These are phyloP conservation scores for Poronia punctata DNA, from an alignment of 495 filamentous ascomycete genomes.

Conservation along the genomic window DNA sequence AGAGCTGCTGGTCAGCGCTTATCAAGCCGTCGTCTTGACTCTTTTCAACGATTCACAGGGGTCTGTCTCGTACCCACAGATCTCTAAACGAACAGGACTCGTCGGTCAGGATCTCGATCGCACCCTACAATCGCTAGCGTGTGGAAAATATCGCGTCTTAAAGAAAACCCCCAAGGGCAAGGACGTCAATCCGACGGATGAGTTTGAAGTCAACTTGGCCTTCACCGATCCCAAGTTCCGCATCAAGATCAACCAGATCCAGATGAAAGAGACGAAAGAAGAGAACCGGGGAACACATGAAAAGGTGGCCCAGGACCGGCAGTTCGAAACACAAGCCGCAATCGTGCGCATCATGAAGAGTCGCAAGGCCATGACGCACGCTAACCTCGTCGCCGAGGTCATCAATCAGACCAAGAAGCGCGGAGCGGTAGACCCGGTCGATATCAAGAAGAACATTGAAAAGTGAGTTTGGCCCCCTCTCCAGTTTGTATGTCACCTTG, in stretches of 20 bases:
- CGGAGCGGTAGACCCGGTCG: conserved; percentile 71
- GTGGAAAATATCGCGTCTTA: conserved; percentile 80
- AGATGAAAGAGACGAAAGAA: conserved; percentile 79
- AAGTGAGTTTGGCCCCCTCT: conserved; percentile 50
- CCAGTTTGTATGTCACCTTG: neutral
- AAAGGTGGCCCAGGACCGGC: conserved; percentile 76
- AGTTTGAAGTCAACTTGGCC: conserved; percentile 66
- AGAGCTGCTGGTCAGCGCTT: conserved; percentile 78
- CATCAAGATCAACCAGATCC: conserved; percentile 98
- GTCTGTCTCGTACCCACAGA: conserved; percentile 51
- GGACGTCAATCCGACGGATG: conserved; percentile 69
- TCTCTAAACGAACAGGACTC: conserved; percentile 59
- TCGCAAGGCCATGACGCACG: conserved; percentile 75
- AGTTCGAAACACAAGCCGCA: conserved; percentile 94
- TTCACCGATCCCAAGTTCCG: conserved; percentile 81
- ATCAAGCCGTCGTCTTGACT: conserved; percentile 85
- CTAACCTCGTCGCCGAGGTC: conserved; percentile 75
- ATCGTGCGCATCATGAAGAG: conserved; percentile 98
- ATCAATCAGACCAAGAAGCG: conserved; percentile 81
- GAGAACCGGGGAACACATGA: conserved; percentile 94
- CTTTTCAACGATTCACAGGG: conserved; percentile 74
- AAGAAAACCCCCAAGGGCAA: conserved; percentile 76
- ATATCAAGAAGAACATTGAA: conserved; percentile 96
- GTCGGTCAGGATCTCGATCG: conserved; percentile 70
- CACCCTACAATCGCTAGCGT: conserved; percentile 90